Evolutionary conservation across 2,329 filamentous ascomycete genomes (phyloP), one percentile per base, ranked within the genome.

Genomic region (Lachnum nothofagi): DNA sequence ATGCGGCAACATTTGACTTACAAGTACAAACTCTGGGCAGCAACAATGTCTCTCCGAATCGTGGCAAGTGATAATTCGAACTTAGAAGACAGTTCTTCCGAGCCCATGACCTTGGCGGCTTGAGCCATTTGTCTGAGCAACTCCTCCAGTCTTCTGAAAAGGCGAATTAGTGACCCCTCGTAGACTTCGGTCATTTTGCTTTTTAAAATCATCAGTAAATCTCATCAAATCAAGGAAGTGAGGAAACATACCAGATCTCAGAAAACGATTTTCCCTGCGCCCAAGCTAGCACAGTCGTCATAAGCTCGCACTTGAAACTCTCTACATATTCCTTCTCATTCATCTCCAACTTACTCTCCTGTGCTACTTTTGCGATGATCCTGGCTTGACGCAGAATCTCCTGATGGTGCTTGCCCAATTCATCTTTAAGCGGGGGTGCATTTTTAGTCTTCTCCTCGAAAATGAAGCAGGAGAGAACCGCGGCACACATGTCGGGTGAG

Each of bases 141-240:
- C 71, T 98, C 93, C 70, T 98, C 93, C 25, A 98, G 76, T 17
- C 93, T 87, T 46, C 93, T 86, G 81, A 98, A 98, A 33, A 96
- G 82, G 42, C 93, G 89, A 61, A 98, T 97, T 53, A 98, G 74
- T 50, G 89, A 96, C 52, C 93, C 93, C 72, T 98, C 93, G 69
- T 96, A 98, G 23, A 91, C 88, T 62, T 96, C 91, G 23, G 93
- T 97, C 91, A 98, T 96, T 88, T 95, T 95, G 72, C 91, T 95
- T 55, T 6, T 41, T 22, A 41, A 10, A n/a, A 7, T 38, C 40
- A 29, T 55, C 44, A 35, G 42, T 37, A 63, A 56, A 66, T 42
- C n/a, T n/a, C n/a, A n/a, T n/a, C n/a, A n/a, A n/a, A n/a, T n/a
- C n/a, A n/a, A n/a, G n/a, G n/a, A n/a, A n/a, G n/a, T n/a, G n/a